phyloP scores from a whole-genome alignment of 2,329 filamentous ascomycete genomes.

The Blumeria graminis region DNA sequence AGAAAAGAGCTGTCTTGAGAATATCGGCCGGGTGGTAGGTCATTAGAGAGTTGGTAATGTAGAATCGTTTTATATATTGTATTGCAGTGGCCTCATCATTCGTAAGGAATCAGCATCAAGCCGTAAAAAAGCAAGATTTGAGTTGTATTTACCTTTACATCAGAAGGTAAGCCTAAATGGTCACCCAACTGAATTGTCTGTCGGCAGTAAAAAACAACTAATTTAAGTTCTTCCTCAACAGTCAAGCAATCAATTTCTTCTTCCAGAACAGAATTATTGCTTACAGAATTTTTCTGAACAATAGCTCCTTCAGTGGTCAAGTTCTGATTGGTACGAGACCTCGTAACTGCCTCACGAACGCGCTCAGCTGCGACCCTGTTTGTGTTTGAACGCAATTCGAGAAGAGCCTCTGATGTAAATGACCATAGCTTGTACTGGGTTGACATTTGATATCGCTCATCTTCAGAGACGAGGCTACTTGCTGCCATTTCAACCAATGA shows the following conservation, averaged over 20 bases:
- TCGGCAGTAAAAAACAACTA: slow-evolving; percentile 58
- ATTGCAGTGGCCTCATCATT: slow-evolving; percentile 15
- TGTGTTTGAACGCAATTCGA: slow-evolving; percentile 48
- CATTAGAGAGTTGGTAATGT: slow-evolving; percentile 86
- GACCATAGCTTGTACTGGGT: slow-evolving; percentile 88
- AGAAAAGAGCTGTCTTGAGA: slow-evolving; percentile 73
- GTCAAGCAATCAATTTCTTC: slow-evolving; percentile 55
- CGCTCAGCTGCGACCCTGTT: slow-evolving; percentile 56
- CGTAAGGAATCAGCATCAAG: neutral
- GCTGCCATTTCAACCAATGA: neutral
- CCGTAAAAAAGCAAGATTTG: neutral
- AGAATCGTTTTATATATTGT: slow-evolving; percentile 71
- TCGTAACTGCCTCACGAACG: slow-evolving; percentile 30
- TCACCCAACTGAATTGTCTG: slow-evolving; percentile 32
- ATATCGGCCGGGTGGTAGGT: slow-evolving; percentile 82
- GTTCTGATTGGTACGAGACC: slow-evolving; percentile 19
- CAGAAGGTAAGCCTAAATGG: slow-evolving; percentile 33
- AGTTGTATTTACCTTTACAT: slow-evolving; percentile 26
- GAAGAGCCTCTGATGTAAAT: slow-evolving; percentile 51
- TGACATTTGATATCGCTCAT: slow-evolving; percentile 71
- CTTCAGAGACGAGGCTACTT: slow-evolving; percentile 28
- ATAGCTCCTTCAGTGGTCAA: slow-evolving; percentile 13
- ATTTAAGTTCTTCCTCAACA: slow-evolving; percentile 54
- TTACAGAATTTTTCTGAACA: slow-evolving; percentile 11
- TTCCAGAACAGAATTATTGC: slow-evolving; percentile 8